phyloP scores from a whole-genome alignment of 225 moss, liverwort and hornwort species.

The Thuidium tamariscinum region DNA sequence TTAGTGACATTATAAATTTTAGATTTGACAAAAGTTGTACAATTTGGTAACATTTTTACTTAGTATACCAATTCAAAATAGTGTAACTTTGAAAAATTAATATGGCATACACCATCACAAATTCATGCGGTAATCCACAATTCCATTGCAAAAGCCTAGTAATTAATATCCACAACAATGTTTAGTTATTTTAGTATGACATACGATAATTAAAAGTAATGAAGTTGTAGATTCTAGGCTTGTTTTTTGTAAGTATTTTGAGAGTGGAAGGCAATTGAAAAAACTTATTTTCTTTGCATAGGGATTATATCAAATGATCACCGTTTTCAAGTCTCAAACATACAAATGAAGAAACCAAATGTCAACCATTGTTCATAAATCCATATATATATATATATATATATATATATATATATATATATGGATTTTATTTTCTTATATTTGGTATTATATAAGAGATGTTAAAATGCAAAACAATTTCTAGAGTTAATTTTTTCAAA shows the following conservation, averaged over 20 bases:
- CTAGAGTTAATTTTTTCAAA: background rate
- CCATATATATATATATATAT: too few relatives aligned
- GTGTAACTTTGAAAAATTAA: background rate
- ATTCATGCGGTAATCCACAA: too few relatives aligned
- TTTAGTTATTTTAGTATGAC: background rate
- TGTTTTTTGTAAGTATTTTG: background rate
- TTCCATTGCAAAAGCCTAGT: too few relatives aligned
- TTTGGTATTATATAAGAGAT: background rate
- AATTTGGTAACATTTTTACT: background rate
- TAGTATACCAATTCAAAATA: background rate
- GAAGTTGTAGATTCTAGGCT: background rate
- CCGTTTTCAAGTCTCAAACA: rapidly evolving
- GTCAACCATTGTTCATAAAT: background rate
- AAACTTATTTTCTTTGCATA: background rate
- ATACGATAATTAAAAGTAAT: background rate
- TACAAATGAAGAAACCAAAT: background rate
- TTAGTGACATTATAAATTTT: background rate
- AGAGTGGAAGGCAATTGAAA: background rate
- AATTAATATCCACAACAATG: background rate
- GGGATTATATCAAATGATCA: background rate
- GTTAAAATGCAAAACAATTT: background rate
- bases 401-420: background rate
- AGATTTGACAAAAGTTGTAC: background rate
- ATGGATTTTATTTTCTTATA: background rate
- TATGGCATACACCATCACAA: background rate